Conservation (phyloP, 805 yeast genomes). For the Cyberlindnera mrakii region DNA sequence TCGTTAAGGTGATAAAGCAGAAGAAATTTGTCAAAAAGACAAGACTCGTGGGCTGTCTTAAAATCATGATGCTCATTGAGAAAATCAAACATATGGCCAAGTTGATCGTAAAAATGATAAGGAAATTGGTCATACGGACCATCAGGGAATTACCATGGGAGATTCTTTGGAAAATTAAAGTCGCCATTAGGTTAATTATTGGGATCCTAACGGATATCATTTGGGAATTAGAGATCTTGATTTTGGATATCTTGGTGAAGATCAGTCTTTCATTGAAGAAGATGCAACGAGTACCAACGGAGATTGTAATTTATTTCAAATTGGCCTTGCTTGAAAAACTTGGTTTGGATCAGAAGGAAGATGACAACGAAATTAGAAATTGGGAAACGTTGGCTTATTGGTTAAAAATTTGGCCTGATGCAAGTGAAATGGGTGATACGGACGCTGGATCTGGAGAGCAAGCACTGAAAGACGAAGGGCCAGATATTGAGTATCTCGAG, state of each 20-base stretch:
- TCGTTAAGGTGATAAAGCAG: slow-evolving; percentile 18
- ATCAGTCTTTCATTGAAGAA: slow-evolving; percentile 9
- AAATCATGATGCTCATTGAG: slow-evolving; percentile 17
- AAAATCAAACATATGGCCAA: slow-evolving; percentile 14
- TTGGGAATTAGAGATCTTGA: slow-evolving; percentile 17
- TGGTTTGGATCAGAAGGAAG: neutral
- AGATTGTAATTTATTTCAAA: slow-evolving; percentile 14
- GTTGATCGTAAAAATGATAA: slow-evolving; percentile 11
- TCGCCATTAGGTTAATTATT: slow-evolving; percentile 12
- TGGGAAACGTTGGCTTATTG: slow-evolving; percentile 3
- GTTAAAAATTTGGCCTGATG: slow-evolving; percentile 7
- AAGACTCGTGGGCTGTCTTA: slow-evolving; percentile 11
- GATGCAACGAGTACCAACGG: slow-evolving; percentile 12
- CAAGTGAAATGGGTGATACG: neutral
- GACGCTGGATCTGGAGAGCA: neutral
- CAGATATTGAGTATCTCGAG: slow-evolving; percentile 8
- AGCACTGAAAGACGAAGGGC: slow-evolving; percentile 1
- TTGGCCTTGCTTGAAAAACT: slow-evolving; percentile 8
- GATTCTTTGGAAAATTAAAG: slow-evolving; percentile 14
- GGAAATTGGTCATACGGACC: slow-evolving; percentile 11
- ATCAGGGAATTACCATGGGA: slow-evolving; percentile 17
- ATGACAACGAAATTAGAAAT: neutral
- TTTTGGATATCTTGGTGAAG: slow-evolving; percentile 12
- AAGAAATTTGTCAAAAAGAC: slow-evolving; percentile 12
- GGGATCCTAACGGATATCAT: slow-evolving; percentile 13